Conservation (phyloP, 2,329 filamentous ascomycete species). For the Polychaeton citri region DNA sequence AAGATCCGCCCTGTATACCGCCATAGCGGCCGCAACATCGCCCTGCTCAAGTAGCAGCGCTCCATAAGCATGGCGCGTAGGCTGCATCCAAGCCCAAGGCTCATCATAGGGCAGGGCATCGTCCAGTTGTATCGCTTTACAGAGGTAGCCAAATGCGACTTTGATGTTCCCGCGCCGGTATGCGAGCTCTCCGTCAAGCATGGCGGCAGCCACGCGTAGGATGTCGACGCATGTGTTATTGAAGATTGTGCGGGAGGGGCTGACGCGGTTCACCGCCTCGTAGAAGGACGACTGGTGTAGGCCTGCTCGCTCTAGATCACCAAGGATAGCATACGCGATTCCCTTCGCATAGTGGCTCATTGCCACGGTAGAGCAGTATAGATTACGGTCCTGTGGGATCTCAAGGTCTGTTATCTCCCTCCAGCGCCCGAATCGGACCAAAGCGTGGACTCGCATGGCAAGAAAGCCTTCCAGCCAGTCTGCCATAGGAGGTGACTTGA, state of each 20-base stretch:
- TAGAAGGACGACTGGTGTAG: conserved; percentile 39
- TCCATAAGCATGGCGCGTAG: conserved; percentile 53
- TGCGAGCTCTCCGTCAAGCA: conserved; percentile 62
- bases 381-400: conserved; percentile 42
- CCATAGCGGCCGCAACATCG: neutral
- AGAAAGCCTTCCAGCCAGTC: conserved; percentile 66
- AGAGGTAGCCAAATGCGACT: conserved; percentile 43
- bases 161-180: conserved; percentile 51
- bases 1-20: conserved; percentile 20
- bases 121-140: conserved; percentile 43
- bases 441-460: conserved; percentile 52
- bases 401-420: conserved; percentile 45
- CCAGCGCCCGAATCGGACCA: conserved; percentile 64
- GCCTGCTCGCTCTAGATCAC: conserved; percentile 42
- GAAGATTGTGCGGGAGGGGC: conserved; percentile 49
- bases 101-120: conserved; percentile 57
- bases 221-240: conserved; percentile 54
- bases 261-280: conserved; percentile 39
- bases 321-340: conserved; percentile 49
- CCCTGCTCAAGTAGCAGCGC: conserved; percentile 55
- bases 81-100: conserved; percentile 70
- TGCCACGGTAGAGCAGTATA: conserved; percentile 59
- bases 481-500: conserved; percentile 59
- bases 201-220: conserved; percentile 43
- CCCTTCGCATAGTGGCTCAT: conserved; percentile 56